phyloP scores from a whole-genome alignment of 257 asterid genomes.

The Fraxinus excelsior region DNA sequence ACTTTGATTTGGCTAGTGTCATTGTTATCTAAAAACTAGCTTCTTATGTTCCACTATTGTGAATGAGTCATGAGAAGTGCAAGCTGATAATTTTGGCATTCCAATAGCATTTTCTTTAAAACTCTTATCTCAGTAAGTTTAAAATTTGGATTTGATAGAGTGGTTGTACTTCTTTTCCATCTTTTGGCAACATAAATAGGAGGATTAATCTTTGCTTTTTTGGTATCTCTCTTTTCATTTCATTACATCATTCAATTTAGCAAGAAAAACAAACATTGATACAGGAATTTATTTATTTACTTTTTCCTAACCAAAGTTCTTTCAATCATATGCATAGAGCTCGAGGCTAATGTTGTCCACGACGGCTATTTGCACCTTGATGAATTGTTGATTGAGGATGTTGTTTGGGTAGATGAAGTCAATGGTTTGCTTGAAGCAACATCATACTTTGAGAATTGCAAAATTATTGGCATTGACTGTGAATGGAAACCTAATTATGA shows the following conservation, averaged over 20 bases:
- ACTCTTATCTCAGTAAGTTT: neutral
- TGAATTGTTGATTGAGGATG: slow-evolving; percentile 70
- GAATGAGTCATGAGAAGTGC: neutral
- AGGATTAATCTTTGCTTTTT: neutral
- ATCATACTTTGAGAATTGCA: slow-evolving; percentile 65
- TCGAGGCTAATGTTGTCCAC: slow-evolving; percentile 44
- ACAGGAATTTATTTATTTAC: neutral
- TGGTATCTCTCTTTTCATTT: slow-evolving; percentile 4
- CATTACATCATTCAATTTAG: slow-evolving; percentile 7
- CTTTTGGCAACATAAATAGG: neutral
- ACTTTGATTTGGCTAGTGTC: neutral
- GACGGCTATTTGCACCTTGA: slow-evolving; percentile 67
- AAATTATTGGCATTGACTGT: slow-evolving; percentile 88
- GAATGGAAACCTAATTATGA: slow-evolving; percentile 93
- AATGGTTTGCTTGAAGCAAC: slow-evolving; percentile 62
- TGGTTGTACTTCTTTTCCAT: neutral
- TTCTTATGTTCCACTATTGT: neutral
- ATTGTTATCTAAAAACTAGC: neutral
- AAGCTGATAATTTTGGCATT: neutral
- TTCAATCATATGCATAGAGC: slow-evolving; percentile 43
- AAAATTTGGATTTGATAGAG: neutral
- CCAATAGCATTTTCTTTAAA: neutral
- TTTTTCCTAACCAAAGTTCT: slow-evolving; percentile 11
- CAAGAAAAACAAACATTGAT: neutral
- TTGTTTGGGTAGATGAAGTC: slow-evolving; percentile 76